Evolutionary conservation across 2,329 filamentous ascomycete genomes (phyloP).

Genomic region (Aureobasidium sp.): DNA sequence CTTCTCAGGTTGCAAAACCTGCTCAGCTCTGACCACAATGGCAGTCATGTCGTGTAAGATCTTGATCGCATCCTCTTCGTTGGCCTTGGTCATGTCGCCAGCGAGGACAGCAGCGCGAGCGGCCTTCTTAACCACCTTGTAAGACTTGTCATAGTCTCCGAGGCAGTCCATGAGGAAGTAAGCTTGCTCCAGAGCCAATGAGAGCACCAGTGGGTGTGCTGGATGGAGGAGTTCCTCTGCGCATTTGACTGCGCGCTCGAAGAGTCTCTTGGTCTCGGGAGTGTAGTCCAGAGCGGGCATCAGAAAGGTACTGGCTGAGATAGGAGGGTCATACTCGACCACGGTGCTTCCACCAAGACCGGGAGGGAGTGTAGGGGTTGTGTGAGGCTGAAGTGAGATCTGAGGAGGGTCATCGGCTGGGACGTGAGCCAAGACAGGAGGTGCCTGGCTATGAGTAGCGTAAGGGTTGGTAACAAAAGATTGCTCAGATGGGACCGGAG

Average conservation of each 20-base stretch:
- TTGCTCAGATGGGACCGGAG: constrained; percentile 25
- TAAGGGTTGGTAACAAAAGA: constrained; percentile 47
- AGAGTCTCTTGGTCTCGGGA: constrained; percentile 72
- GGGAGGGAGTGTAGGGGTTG: constrained; percentile 35
- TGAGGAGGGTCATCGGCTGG: constrained; percentile 27
- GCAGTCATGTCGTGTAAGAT: constrained; percentile 78
- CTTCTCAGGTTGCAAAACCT: neutral
- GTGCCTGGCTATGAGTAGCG: constrained; percentile 30
- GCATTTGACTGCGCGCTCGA: constrained; percentile 67
- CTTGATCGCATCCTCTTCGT: constrained; percentile 86
- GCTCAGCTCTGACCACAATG: constrained; percentile 73
- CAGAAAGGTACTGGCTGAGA: constrained; percentile 54
- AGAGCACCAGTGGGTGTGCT: constrained; percentile 81
- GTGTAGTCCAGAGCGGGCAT: constrained; percentile 75
- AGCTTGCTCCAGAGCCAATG: constrained; percentile 84
- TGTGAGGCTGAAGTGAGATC: constrained; percentile 20
- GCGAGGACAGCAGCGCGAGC: constrained; percentile 84
- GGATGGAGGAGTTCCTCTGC: constrained; percentile 74
- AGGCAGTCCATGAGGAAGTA: constrained; percentile 92
- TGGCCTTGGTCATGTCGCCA: constrained; percentile 86
- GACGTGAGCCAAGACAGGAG: constrained; percentile 23
- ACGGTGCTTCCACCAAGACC: constrained; percentile 29
- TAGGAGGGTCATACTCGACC: constrained; percentile 37
- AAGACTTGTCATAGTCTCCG: constrained; percentile 70
- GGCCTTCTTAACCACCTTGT: constrained; percentile 70